These are phyloP conservation scores for Arachis monticola DNA, from an alignment of 331 rosid genomes.

Conservation along the genomic window DNA sequence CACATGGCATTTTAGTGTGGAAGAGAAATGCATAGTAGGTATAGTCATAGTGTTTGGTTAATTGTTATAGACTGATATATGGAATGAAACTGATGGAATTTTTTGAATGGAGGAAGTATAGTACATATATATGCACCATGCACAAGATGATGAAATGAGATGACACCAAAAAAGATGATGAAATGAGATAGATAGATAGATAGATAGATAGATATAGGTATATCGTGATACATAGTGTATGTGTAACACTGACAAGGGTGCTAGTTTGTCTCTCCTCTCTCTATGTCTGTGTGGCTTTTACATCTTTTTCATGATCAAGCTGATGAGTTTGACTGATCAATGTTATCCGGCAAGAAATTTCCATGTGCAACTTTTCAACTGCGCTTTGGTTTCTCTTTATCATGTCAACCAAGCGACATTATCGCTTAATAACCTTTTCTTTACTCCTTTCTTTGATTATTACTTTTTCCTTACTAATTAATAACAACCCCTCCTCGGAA, in stretches of 20 bases:
- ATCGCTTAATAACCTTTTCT: slow-evolving; percentile 46
- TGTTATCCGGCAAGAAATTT: slow-evolving; percentile 63
- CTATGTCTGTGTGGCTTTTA: slow-evolving; percentile 41
- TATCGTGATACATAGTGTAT: slow-evolving; percentile 9
- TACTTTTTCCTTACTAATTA: slow-evolving; percentile 20
- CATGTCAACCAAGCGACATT: slow-evolving; percentile 62
- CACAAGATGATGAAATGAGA: slow-evolving; percentile 31
- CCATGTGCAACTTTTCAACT: slow-evolving; percentile 67
- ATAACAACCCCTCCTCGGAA: slow-evolving; percentile 51
- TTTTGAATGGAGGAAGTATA: slow-evolving; percentile 44
- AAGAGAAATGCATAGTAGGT: too few species aligned
- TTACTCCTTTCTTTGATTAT: slow-evolving; percentile 22
- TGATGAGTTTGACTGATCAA: slow-evolving; percentile 60
- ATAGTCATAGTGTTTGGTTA: background rate
- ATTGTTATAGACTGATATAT: slow-evolving; percentile 33
- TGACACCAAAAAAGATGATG: background rate
- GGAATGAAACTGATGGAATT: slow-evolving; percentile 33
- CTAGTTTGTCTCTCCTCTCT: slow-evolving; percentile 55
- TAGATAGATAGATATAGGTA: background rate
- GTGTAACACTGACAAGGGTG: slow-evolving; percentile 47
- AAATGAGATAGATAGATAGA: slow-evolving; percentile 34
- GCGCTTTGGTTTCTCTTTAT: slow-evolving; percentile 75
- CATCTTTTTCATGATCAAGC: slow-evolving; percentile 47
- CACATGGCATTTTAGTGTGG: too few species aligned
- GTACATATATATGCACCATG: slow-evolving; percentile 33